Percentiles rank a stretch among this genome's conserved stretches.
Conservation (phyloP, 495 filamentous ascomycete genomes). For the Arthonia radiata region DNA sequence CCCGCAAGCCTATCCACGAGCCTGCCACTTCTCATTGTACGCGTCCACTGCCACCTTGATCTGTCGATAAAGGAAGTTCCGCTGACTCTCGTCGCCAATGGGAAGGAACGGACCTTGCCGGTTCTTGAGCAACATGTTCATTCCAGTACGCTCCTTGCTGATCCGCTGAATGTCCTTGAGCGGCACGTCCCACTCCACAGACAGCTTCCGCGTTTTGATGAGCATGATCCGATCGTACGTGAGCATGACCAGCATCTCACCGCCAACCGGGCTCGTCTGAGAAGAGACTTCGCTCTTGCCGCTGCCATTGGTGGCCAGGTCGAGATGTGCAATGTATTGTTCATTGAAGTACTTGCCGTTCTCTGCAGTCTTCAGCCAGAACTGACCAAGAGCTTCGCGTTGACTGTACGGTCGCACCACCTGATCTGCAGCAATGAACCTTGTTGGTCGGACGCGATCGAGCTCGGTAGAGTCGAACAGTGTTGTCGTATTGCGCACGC, state of each 20-base stretch:
- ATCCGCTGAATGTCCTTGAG: conserved; percentile 94
- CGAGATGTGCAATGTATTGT: conserved; percentile 87
- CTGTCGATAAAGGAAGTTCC: conserved; percentile 69
- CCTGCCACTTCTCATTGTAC: conserved; percentile 45
- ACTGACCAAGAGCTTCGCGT: conserved; percentile 87
- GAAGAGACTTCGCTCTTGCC: too few species aligned
- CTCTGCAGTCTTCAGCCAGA: conserved; percentile 94
- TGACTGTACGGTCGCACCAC: conserved; percentile 89
- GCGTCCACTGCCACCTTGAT: conserved; percentile 44
- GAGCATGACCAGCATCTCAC: conserved; percentile 88
- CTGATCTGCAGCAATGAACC: conserved; percentile 77
- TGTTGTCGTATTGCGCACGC: conserved; percentile 93
- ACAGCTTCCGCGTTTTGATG: conserved; percentile 57
- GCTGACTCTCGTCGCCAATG: conserved; percentile 60
- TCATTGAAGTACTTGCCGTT: conserved; percentile 95
- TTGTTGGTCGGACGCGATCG: conserved; percentile 73
- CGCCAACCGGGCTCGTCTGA: too few species aligned
- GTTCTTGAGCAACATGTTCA: conserved; percentile 67
- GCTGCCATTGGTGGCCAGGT: conserved; percentile 62
- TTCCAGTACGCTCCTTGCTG: conserved; percentile 80
- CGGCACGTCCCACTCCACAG: conserved; percentile 84
- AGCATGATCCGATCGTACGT: conserved; percentile 85
- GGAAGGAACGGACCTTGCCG: conserved; percentile 91
- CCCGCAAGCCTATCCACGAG: conserved; percentile 25
- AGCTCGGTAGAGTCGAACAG: conserved; percentile 89